Percentiles rank a stretch among this genome's conserved stretches.
These are phyloP conservation scores for Colletotrichum tofieldiae DNA, from an alignment of 2,329 filamentous ascomycete genomes.

Conservation along the genomic window DNA sequence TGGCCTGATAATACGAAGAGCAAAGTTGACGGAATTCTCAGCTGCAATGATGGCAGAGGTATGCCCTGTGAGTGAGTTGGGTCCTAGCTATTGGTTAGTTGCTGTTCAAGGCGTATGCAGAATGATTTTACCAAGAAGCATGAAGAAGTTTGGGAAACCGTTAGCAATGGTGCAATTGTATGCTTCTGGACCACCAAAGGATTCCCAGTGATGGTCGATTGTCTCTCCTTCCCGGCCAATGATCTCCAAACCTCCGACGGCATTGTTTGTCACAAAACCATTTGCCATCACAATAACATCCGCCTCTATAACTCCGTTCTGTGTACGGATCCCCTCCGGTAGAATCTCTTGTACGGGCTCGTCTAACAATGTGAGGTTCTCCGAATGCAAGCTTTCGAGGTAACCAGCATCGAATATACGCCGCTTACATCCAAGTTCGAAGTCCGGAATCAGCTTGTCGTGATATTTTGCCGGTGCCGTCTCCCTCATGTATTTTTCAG, in stretches of 20 bases:
- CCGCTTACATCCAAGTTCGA: constrained; percentile 75
- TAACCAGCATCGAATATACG: constrained; percentile 73
- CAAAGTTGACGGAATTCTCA: constrained; percentile 75
- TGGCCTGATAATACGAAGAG: constrained; percentile 71
- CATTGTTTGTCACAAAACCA: constrained; percentile 71
- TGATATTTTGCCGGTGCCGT: constrained; percentile 73
- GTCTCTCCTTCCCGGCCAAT: constrained; percentile 65
- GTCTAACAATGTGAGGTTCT: constrained; percentile 64
- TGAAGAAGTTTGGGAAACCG: constrained; percentile 77
- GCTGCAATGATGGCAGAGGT: constrained; percentile 71
- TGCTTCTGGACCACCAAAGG: constrained; percentile 72
- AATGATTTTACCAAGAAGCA: constrained; percentile 63
- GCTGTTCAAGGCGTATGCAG: neutral
- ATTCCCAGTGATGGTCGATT: constrained; percentile 70
- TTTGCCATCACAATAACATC: constrained; percentile 75
- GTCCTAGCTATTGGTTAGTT: constrained; percentile 54
- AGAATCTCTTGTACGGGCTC: constrained; percentile 65
- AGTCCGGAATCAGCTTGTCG: constrained; percentile 74
- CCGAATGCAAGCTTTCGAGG: constrained; percentile 65
- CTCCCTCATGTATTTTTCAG: constrained; percentile 59
- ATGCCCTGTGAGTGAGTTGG: constrained; percentile 76
- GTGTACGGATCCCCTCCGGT: constrained; percentile 54
- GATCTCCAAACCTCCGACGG: constrained; percentile 68
- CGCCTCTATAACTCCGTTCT: constrained; percentile 61
- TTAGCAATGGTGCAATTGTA: constrained; percentile 73